Evolutionary conservation across 2,329 filamentous ascomycete species (phyloP).

Genomic region (Pezizomycotina sp.): DNA sequence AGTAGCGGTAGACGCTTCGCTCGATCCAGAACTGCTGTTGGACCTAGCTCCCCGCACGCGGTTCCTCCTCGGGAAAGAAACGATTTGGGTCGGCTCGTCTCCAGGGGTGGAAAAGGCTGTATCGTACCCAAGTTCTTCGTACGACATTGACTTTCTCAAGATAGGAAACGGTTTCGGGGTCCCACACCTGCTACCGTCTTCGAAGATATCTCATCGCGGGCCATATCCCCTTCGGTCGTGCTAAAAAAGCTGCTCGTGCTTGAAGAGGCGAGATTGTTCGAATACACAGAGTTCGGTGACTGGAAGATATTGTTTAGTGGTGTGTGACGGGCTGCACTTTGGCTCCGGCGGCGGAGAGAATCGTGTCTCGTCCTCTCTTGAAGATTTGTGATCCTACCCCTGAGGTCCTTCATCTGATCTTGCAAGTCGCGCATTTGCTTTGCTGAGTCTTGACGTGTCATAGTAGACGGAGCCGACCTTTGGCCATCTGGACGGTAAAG

Average conservation of each 20-base stretch:
- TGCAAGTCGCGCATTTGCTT: constrained; percentile 17
- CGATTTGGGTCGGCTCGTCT: constrained; percentile 12
- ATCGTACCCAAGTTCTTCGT: constrained; percentile 20
- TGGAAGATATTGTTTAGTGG: constrained; percentile 18
- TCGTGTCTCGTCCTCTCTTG: constrained; percentile 16
- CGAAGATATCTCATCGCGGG: constrained; percentile 12
- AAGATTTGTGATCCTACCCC: constrained; percentile 14
- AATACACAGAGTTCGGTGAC: constrained; percentile 6
- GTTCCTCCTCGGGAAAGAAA: constrained; percentile 15
- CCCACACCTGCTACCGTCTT: constrained; percentile 15
- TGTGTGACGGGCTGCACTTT: constrained; percentile 15
- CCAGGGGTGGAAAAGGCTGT: constrained; percentile 18
- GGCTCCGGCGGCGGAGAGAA: constrained; percentile 14
- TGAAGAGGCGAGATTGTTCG: background rate
- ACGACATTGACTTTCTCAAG: constrained; percentile 18
- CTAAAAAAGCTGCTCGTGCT: constrained; percentile 11
- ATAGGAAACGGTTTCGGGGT: constrained; percentile 18
- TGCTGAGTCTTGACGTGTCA: constrained; percentile 14
- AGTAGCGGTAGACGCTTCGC: constrained; percentile 10
- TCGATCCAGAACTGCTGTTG: constrained; percentile 16
- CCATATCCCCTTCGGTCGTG: constrained; percentile 12
- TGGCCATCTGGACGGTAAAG: constrained; percentile 14
- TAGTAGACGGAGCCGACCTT: constrained; percentile 15
- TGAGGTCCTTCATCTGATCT: constrained; percentile 17
- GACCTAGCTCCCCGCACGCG: constrained; percentile 17